phyloP scores from a whole-genome alignment of 495 filamentous ascomycete genomes.

The Cercophora sp. region DNA sequence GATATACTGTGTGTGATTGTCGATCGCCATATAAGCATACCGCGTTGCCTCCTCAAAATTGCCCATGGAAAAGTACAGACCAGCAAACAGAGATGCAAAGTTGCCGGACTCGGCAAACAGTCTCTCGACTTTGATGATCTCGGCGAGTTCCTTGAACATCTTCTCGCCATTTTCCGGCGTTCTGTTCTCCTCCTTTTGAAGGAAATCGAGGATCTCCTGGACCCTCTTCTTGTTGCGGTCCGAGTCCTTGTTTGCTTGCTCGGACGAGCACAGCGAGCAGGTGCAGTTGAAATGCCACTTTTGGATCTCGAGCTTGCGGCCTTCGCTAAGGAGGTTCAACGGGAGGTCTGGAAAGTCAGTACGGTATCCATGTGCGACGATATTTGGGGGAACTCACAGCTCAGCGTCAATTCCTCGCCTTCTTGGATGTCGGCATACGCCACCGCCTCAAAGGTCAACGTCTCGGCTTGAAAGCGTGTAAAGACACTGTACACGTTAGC shows the following conservation, averaged over 20 bases:
- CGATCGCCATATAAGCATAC: neutral
- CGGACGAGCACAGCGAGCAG: conserved; percentile 5
- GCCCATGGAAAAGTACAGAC: conserved; percentile 1
- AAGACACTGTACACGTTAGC: neutral
- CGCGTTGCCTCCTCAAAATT: neutral
- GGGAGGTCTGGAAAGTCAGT: conserved; percentile 2
- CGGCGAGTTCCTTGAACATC: neutral
- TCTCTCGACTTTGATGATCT: neutral
- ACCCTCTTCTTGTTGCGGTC: conserved; percentile 7
- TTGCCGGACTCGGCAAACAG: neutral
- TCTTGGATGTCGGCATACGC: conserved; percentile 1
- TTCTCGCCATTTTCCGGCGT: neutral
- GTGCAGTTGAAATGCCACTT: conserved; percentile 10
- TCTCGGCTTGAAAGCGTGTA: neutral
- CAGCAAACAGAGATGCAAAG: conserved; percentile 2
- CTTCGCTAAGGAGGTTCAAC: conserved; percentile 8
- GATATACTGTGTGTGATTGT: conserved; percentile 1
- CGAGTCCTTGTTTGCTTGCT: neutral
- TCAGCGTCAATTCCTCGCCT: conserved; percentile 5
- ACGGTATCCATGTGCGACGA: neutral
- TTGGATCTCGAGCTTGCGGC: conserved; percentile 1
- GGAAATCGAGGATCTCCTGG: conserved; percentile 6
- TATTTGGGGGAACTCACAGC: neutral
- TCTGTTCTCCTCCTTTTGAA: neutral
- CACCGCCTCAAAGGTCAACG: conserved; percentile 8